Base-by-base conservation (phyloP, 768 basidiomycete genomes). In the Galerina marginata region DNA sequence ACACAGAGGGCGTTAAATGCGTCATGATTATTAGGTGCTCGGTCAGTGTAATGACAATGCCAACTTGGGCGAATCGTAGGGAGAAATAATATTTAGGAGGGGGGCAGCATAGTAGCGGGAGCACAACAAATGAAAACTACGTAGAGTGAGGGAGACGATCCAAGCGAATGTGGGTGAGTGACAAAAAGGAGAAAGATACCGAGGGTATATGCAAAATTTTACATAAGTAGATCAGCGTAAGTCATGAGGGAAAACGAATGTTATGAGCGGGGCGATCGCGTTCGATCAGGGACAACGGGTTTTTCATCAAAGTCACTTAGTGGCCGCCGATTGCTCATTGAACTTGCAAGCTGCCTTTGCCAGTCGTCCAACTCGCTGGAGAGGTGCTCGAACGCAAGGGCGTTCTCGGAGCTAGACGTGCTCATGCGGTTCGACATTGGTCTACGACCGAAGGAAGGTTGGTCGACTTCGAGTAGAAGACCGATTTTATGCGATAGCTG, bases 401-500 rank as follows among this genome's bases (percentile, higher is more conserved):
- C 88, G 70, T 92, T 91, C 68, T 94, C 93, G 16, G 90, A 92
- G 75, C 92, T 93, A 36, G 92, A 90, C 59, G 85, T 86, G 69
- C 92, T 94, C 48, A 82, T 79, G 44, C 87, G 86, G 38, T 83
- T 83, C 9, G 90, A 92, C 61, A 88, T 75, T 25, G 88, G 89
- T 59, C 83, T 75, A 16, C 81, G 83, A 49, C 86, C 86, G 68
- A 89, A 93, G 3, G 84, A 78, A 20, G 90, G 85, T 65, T 91
- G 90, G 67, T 94, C 92, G 45, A 92, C 93, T 67, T 95, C 93
- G 54, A 96, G 84, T 14, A 96, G 81, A 48, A 96, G 82, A 58
- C 88, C 91, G 66, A 96, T 94, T 82, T 94, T 95, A 72, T 93
- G 92, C n/a, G 90, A 89, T 45, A 95, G 83, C 66, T 94, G 88